Base-by-base conservation (phyloP, 2,329 filamentous ascomycete species). In the Colletotrichum simmondsii region DNA sequence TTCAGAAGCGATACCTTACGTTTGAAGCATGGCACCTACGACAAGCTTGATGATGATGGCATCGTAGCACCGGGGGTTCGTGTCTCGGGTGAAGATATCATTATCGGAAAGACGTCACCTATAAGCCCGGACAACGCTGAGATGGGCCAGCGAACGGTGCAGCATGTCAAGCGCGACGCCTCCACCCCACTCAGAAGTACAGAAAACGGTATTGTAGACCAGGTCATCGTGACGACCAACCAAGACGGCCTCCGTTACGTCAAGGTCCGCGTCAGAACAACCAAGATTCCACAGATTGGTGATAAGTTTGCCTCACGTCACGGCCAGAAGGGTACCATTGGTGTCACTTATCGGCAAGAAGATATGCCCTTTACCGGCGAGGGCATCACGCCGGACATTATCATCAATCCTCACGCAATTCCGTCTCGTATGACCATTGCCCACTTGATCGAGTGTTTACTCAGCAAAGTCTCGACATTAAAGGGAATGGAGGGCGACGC, bases 381-480 rank as follows among this genome's bases (percentile, higher is more conserved):
- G 81, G 97, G 97, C 78, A 90, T 99, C 65, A 93, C 93, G 0
- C 97, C 97, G 0, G 97, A 99, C 83, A 89, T 99, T 75, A 98
- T 99, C 83, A 98, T 99, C 88, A 99, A 99, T 84, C 97, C 97
- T 1, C 97, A 99, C 89, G 97, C 97, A 81, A 99, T 99, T 90
- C 97, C 97, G 0, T 99, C 97, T 68, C 97, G 97, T 91, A 99
- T 99, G 97, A 99, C 97, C 3, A 99, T 99, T 92, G 97, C 97
- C 78, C 97, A 99, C 89, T 95, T 99, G 90, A 97, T 99, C 82
- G 97, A 99, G 87, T 99, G 97, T 89, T 90, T 98, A 77, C 90
- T 99, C 69, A 97, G 95, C 82, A 99, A 99, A 83, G 97, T 99
- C 46, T 95, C 95, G 1, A 94, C 97, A 2, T 89, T 99, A 26